A percentile compares a stretch with the other conserved stretches of the same genome.
Evolutionary conservation across 2,329 filamentous ascomycete genomes (phyloP).

Genomic region (Alternaria incomplexa): DNA sequence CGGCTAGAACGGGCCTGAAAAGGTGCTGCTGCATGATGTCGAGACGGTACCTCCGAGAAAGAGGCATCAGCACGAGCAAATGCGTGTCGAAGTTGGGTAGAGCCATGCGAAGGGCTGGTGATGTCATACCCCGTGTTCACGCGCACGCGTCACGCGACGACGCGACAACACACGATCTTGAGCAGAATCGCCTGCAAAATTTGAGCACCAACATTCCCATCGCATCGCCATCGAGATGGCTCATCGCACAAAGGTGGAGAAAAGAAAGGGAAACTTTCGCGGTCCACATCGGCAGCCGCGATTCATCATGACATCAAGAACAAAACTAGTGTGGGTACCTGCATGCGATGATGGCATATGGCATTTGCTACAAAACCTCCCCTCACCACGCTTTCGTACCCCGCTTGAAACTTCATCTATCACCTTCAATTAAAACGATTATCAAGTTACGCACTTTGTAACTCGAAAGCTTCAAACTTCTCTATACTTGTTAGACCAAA

Average conservation of each 20-base stretch:
- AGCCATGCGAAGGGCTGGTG: not conserved
- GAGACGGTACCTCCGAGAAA: not conserved
- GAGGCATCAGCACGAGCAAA: not conserved
- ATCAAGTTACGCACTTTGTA: not conserved
- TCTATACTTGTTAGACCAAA: too few relatives aligned
- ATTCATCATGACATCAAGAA: slow-evolving; percentile 17
- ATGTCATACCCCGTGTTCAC: slow-evolving; percentile 11
- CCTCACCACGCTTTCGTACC: not conserved
- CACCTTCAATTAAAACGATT: not conserved
- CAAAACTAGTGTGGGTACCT: slow-evolving; percentile 8
- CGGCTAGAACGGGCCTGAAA: not conserved
- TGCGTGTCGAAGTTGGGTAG: not conserved
- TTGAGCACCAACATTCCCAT: not conserved
- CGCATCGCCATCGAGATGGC: not conserved
- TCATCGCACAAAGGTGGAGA: not conserved
- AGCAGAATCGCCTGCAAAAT: not conserved
- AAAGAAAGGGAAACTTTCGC: not conserved
- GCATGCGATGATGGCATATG: slow-evolving; percentile 9
- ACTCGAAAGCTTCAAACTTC: not conserved
- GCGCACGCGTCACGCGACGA: not conserved
- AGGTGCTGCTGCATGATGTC: not conserved
- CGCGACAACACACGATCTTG: not conserved
- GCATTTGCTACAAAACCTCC: not conserved
- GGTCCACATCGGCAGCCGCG: slow-evolving; percentile 2
- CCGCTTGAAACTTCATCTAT: not conserved